Conservation (phyloP, 2,329 filamentous ascomycete species). For the Grosmannia huntii region DNA sequence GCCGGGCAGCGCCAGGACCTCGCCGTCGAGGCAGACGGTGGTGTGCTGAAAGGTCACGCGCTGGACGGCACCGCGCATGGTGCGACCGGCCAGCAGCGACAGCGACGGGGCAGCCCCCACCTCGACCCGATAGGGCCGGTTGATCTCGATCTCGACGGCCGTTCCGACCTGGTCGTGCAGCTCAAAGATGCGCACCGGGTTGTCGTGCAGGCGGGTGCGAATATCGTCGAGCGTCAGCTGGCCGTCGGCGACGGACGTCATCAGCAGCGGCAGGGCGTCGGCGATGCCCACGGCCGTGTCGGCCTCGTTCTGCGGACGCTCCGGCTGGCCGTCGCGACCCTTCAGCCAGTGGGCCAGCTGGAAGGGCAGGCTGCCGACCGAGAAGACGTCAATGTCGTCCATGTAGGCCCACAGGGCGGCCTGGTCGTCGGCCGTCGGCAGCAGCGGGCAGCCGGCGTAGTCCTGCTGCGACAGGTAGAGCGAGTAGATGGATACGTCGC, state of each 20-base stretch:
- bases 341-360: conserved; percentile 51
- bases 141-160: conserved; percentile 62
- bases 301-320: conserved; percentile 22
- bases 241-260: conserved; percentile 64
- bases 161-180: conserved; percentile 67
- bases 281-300: conserved; percentile 55
- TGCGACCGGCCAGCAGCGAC: conserved; percentile 61
- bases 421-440: conserved; percentile 58
- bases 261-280: conserved; percentile 60
- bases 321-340: not conserved
- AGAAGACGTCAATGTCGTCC: conserved; percentile 64
- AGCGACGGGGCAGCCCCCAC: conserved; percentile 27
- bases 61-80: conserved; percentile 57
- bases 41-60: conserved; percentile 63
- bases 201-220: conserved; percentile 58
- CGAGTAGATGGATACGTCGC: conserved; percentile 69
- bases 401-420: conserved; percentile 62
- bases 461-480: conserved; percentile 63
- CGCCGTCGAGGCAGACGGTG: conserved; percentile 64
- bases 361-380: conserved; percentile 65
- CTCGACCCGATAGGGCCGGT: conserved; percentile 46
- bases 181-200: conserved; percentile 71
- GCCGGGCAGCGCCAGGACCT: conserved; percentile 39
- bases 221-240: conserved; percentile 63
- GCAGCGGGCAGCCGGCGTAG: conserved; percentile 51